Percentiles rank a stretch among this genome's conserved stretches.
These are phyloP conservation scores for Cantharellus cinnabarinus DNA, from an alignment of 768 basidiomycete genomes.

Conservation along the genomic window DNA sequence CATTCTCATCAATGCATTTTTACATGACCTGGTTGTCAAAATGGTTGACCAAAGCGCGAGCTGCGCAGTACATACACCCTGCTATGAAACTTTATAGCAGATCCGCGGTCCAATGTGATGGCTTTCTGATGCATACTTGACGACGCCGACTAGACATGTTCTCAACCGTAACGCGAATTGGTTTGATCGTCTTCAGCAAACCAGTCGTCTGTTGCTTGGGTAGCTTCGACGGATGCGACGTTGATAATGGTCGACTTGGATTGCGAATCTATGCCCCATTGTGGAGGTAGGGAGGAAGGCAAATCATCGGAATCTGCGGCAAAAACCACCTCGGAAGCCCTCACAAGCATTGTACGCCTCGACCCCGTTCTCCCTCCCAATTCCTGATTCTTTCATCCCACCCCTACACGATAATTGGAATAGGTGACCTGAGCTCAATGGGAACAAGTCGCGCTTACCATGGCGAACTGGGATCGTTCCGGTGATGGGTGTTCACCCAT, in stretches of 20 bases:
- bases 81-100: no score
- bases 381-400: slow-evolving; percentile 78
- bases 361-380: slow-evolving; percentile 68
- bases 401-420: slow-evolving; percentile 31
- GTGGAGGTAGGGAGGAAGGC: neutral
- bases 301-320: neutral
- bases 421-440: neutral
- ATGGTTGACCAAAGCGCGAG: no score
- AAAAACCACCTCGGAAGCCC: slow-evolving; percentile 13
- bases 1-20: no score
- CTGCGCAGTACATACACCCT: no score
- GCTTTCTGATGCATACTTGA: no score
- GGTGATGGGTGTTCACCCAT: slow-evolving; percentile 80
- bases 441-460: slow-evolving; percentile 31
- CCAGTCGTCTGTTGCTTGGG: slow-evolving; percentile 46
- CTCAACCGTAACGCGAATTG: slow-evolving; percentile 43
- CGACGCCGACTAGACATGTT: neutral
- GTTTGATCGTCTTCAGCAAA: slow-evolving; percentile 28
- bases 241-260: slow-evolving; percentile 68
- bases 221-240: slow-evolving; percentile 40
- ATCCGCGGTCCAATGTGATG: no score
- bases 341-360: slow-evolving; percentile 63
- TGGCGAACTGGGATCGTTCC: slow-evolving; percentile 76
- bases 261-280: slow-evolving; percentile 40
- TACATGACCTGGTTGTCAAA: no score